Evolutionary conservation across 2,329 filamentous ascomycete species (phyloP).

Genomic region (Arthrobotrys entomopaga): DNA sequence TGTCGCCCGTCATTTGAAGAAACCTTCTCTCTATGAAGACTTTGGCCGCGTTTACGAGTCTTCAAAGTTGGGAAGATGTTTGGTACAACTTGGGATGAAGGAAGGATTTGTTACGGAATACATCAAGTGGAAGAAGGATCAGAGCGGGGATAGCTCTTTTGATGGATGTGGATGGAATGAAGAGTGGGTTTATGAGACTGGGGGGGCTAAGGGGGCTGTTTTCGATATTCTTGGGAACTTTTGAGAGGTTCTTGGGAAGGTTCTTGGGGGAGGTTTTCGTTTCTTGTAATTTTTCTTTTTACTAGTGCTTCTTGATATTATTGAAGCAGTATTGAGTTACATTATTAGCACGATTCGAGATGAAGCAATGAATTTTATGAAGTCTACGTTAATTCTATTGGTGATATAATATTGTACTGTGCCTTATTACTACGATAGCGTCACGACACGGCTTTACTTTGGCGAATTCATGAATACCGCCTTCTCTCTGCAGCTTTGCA

Average conservation of each 20-base stretch:
- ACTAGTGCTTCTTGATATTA: neutral
- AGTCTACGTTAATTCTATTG: too few relatives aligned
- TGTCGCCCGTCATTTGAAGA: constrained; percentile 22
- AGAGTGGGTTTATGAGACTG: constrained; percentile 44
- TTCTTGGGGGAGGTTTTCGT: neutral
- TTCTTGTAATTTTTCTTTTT: neutral
- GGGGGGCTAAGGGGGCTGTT: constrained; percentile 39
- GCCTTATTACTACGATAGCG: too few relatives aligned
- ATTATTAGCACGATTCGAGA: too few relatives aligned
- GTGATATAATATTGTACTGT: too few relatives aligned
- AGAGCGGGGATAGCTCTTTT: constrained; percentile 12
- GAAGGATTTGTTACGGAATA: constrained; percentile 21
- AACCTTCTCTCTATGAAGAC: constrained; percentile 24
- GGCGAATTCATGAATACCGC: too few relatives aligned
- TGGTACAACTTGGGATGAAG: constrained; percentile 35
- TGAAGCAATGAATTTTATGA: too few relatives aligned
- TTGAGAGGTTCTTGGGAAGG: neutral
- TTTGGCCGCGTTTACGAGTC: constrained; percentile 45
- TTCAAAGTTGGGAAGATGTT: constrained; percentile 35
- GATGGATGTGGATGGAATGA: constrained; percentile 52
- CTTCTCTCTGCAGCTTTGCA: too few relatives aligned
- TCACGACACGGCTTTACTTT: too few relatives aligned
- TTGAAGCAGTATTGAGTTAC: neutral
- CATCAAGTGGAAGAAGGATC: constrained; percentile 44
- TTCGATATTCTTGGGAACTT: constrained; percentile 42